Evolutionary conservation across 495 filamentous ascomycete species (phyloP).

Genomic region (Aspergillus bridgeri): DNA sequence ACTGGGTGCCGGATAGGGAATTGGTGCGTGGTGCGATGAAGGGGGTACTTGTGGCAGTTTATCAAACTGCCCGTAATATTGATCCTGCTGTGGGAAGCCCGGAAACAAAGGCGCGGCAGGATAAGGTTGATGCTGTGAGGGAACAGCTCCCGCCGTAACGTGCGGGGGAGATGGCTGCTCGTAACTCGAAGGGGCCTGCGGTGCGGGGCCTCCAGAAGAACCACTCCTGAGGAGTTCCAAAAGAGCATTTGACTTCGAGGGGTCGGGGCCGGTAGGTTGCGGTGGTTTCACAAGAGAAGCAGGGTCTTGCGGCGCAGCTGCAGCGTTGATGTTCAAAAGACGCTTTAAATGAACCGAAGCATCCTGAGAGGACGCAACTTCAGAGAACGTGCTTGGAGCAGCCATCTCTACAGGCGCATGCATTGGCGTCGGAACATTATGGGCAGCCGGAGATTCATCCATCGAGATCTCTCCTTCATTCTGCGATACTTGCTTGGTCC

Average conservation of each 20-base stretch:
- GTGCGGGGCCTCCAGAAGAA: constrained; percentile 37
- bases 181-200: constrained; percentile 30
- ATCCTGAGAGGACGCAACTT: constrained; percentile 38
- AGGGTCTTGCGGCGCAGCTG: constrained; percentile 12
- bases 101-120: constrained; percentile 37
- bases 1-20: constrained; percentile 12
- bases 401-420: constrained; percentile 20
- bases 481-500: constrained; percentile 15
- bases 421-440: constrained; percentile 9
- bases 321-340: constrained; percentile 58
- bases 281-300: constrained; percentile 9
- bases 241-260: constrained; percentile 49
- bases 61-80: constrained; percentile 20
- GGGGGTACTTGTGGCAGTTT: constrained; percentile 23
- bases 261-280: constrained; percentile 20
- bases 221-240: constrained; percentile 55
- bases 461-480: constrained; percentile 36
- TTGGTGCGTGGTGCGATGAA: constrained; percentile 17
- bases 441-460: constrained; percentile 27
- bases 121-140: constrained; percentile 45
- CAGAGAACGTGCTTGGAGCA: constrained; percentile 40
- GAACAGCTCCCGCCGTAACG: constrained; percentile 26
- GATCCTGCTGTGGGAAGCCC: constrained; percentile 34
- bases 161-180: constrained; percentile 38
- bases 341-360: constrained; percentile 62